Evolutionary conservation across 2,329 filamentous ascomycete genomes (phyloP).

Genomic region (Teratosphaeria nubilosa): DNA sequence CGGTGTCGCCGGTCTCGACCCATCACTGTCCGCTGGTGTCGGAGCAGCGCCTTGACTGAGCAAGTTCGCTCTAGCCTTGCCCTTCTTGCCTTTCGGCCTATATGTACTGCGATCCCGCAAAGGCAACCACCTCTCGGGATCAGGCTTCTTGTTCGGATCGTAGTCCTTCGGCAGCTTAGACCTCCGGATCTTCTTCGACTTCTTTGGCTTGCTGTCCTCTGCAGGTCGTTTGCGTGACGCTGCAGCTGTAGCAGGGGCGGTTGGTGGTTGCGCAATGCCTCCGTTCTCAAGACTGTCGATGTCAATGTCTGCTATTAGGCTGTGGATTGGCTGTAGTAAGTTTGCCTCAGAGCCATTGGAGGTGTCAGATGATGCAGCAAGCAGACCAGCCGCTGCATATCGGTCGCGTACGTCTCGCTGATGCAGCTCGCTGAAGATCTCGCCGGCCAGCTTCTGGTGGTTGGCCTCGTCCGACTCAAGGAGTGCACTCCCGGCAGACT

Average conservation of each 20-base stretch:
- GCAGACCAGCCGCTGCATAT: constrained; percentile 67
- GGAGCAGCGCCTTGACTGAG: constrained; percentile 80
- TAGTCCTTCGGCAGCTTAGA: constrained; percentile 61
- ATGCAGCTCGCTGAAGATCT: constrained; percentile 68
- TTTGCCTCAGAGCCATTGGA: constrained; percentile 44
- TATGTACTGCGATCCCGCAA: constrained; percentile 82
- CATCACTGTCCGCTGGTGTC: constrained; percentile 49
- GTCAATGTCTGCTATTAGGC: constrained; percentile 52
- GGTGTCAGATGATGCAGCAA: constrained; percentile 60
- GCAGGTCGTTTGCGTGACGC: constrained; percentile 40
- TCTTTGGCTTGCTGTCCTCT: constrained; percentile 35
- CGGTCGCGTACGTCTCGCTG: constrained; percentile 56
- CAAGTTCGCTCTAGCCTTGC: constrained; percentile 55
- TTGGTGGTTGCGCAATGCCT: constrained; percentile 45
- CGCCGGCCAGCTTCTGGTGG: constrained; percentile 59
- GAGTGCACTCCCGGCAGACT: constrained; percentile 72
- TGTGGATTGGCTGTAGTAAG: constrained; percentile 51
- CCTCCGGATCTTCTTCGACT: constrained; percentile 49
- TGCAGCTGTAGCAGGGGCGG: constrained; percentile 10
- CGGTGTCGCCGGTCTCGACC: constrained; percentile 23
- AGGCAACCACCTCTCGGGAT: constrained; percentile 89
- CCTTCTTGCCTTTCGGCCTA: constrained; percentile 81
- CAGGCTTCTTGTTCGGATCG: constrained; percentile 67
- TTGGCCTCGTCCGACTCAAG: constrained; percentile 61
- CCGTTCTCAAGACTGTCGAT: constrained; percentile 52